Base-by-base conservation (phyloP, 1,284 basidiomycete genomes). In the Cystobasidiaceae sp. region DNA sequence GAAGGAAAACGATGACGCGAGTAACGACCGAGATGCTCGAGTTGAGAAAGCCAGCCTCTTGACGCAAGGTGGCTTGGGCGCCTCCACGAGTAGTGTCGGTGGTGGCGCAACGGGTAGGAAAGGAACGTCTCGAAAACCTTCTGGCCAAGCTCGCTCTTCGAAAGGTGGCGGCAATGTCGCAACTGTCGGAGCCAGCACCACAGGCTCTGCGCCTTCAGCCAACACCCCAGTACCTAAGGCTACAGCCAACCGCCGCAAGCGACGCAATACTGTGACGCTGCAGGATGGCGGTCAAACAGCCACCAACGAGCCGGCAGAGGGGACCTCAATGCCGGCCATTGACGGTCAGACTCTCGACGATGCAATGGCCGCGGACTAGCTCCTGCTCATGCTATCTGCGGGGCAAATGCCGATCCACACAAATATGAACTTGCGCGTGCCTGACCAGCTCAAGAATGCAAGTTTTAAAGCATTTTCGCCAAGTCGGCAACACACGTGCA, bases 1-100 rank as follows among this genome's bases (percentile, higher is more conserved):
- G 75, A 84, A 79, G 71, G 76, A 77, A 44, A 85, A 87, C 46
- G 88, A 89, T 67, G 84, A 84, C 54, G 75, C 73, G 43, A 82
- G 83, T 6, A 85, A 82, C 1, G 83, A 80, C 2, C 72, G 76
- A 32, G 84, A 82, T 2, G 86, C 85, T 23, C 86, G 87, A 45
- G 70, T 51, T 72, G 77, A 57, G 25, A 44, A 45, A 43, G 62
- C 60, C 32, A 27, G 49, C 45, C n/a, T 60, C 30, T 23, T 50
- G 5, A 27, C 19, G 6, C 8, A 17, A 28, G 46, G 46, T 7
- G 15, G 27, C 19, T 34, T 19, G 30, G 41, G n/a, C 15, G 45
- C 41, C 21, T 37, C 45, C 17, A 30, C 41, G 3, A 32, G 41
- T 21, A 33, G 45, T 25, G 39, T 50, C 21, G 45, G 56, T 1